Evolutionary conservation across 2,329 filamentous ascomycete species (phyloP), one percentile per base, ranked within the genome.

Genomic region (Colletotrichum musae): DNA sequence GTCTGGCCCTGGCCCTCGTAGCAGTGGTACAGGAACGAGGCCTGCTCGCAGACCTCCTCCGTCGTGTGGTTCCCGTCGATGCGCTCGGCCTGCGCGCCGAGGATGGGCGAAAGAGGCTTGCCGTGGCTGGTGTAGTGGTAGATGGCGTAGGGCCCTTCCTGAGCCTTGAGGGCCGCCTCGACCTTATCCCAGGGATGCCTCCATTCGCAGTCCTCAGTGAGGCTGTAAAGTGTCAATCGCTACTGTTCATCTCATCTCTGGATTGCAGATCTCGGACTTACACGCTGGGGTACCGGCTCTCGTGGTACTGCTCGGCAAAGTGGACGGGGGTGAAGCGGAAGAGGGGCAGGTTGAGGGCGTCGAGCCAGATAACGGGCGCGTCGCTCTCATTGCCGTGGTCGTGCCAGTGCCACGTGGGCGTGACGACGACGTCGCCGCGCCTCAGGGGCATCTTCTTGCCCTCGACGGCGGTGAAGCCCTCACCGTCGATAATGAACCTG

Each of bases 401-500:
- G 69, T 89, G 87, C 82, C 85, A 89, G 73, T 88, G 85, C 87
- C 87, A 89, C 0, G 82, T 84, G 0, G 87, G 88, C 0, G 88
- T 90, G 1, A 89, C 76, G 15, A 89, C 86, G 1, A 89, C 85
- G 70, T 89, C 87, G 9, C 87, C 87, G 2, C 83, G 80, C 21
- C 80, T 73, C 75, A 90, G 85, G 2, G 79, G 76, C 71, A 90
- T 85, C 62, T 86, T 83, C 50, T 80, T 77, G 5, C 88, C 87
- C 58, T 88, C 85, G 0, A 89, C 85, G 1, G 87, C 86, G 0
- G 88, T 89, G 73, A 89, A 90, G 1, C 87, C 87, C 13, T 82
- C 76, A 2, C 87, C 87, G 63, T 89, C 86, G 24, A 89, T 87
- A 69, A 89, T 87, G 76, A 89, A 89, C 5, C 87, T 83, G 73